Evolutionary conservation across 2,329 filamentous ascomycete genomes (phyloP).

Genomic region (Hymenoscyphus infarciens): DNA sequence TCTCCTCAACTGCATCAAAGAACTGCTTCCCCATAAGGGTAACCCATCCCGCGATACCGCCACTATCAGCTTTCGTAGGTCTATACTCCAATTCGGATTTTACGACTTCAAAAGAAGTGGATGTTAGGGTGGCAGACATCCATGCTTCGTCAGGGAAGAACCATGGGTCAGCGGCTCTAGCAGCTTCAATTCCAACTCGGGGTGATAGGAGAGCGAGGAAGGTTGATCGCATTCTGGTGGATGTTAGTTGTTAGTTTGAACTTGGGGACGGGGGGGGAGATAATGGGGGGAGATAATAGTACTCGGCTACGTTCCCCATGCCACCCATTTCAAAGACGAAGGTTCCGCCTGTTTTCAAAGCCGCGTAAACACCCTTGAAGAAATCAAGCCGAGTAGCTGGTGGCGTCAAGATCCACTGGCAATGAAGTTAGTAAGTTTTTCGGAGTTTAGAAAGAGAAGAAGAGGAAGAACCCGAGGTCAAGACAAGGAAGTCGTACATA

Average conservation of each 20-base stretch:
- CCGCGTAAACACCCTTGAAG: constrained; percentile 49
- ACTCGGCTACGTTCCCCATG: constrained; percentile 62
- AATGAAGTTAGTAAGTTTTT: constrained; percentile 25
- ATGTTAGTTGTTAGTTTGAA: constrained; percentile 2
- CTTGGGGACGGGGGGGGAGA: not conserved
- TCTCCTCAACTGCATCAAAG: constrained; percentile 49
- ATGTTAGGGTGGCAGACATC: constrained; percentile 44
- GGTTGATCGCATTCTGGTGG: constrained; percentile 47
- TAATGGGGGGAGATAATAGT: not conserved
- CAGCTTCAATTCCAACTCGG: constrained; percentile 48
- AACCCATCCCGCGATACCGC: constrained; percentile 64
- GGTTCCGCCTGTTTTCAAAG: constrained; percentile 51
- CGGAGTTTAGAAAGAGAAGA: not conserved
- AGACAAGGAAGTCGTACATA: not conserved
- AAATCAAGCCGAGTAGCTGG: constrained; percentile 43
- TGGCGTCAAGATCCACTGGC: constrained; percentile 56
- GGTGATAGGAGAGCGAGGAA: constrained; percentile 51
- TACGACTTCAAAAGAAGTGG: constrained; percentile 41
- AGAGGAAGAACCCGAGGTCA: too few relatives aligned
- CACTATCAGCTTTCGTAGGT: constrained; percentile 55
- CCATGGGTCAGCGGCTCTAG: constrained; percentile 57
- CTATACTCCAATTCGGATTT: constrained; percentile 60
- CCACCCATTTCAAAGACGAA: constrained; percentile 72
- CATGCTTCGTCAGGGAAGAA: constrained; percentile 66
- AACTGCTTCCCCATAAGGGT: constrained; percentile 59